Evolutionary conservation across 1,139 yeast genomes (phyloP), one percentile per base, ranked within the genome.

Genomic region (Kodamaea fungicola): DNA sequence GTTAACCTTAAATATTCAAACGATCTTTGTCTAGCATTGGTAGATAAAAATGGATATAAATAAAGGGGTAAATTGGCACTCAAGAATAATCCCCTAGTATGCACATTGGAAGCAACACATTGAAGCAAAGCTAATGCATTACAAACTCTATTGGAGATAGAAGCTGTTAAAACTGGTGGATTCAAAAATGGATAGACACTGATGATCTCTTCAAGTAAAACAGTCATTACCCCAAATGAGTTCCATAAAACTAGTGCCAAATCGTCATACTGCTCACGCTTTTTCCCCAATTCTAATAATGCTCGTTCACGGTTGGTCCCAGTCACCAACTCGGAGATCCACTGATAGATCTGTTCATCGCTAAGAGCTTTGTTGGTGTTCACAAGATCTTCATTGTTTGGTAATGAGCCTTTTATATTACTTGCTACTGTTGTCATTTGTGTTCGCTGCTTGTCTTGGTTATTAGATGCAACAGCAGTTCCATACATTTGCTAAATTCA

Each of bases 251-350:
- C 95, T 32, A 89, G 64, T 1, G 98, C 97, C 46, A 92, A 72
- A 55, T 92, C 97, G 42, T 89, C 97, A 55, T 87, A 90, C 55
- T 88, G 92, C 55, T 92, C 98, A 46, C 98, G 74, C 54, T 89
- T 90, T 57, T 92, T 88, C 7, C 97, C 97, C 35, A 92, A 69
- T 57, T 90, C 97, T 45, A 89, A 64, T 40, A 92, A 69, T 1
- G 98, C 97, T 52, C 92, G 87, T 54, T 92, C 98, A 52, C 95
- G 78, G 54, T 86, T 86, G 29, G 90, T 85, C 1, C 97, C 97
- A 40, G 87, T 83, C 28, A 88, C 89, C 38, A 92, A 71, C 57
- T 90, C 97, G 23, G 84, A 74, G 34, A 92, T 85, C 96, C 97
- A 88, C 45, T 82, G 83, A 57, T 83, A 86, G 10, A 90, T 94